Evolutionary conservation across 2,329 filamentous ascomycete genomes (phyloP), one percentile per base, ranked within the genome.

Genomic region (Zymoseptoria tritici): DNA sequence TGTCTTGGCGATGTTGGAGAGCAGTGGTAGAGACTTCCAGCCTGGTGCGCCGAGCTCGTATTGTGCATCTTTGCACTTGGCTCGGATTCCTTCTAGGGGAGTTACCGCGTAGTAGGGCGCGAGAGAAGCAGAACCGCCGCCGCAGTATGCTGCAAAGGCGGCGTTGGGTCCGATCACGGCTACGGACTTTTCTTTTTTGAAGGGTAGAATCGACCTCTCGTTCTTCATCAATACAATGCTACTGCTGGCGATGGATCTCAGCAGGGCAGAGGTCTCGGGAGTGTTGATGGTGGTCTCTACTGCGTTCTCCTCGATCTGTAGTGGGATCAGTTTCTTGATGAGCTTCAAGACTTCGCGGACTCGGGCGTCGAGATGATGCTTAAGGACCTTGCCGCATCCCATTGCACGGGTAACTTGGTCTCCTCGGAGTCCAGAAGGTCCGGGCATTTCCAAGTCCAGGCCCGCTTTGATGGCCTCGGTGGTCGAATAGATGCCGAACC

Each of bases 381-480:
- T 60, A 4, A 68, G 61, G 2, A 71, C 60, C 52, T 69, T 70
- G 22, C 70, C 66, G 56, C 67, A 67, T 24, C 60, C 58, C 52
- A 69, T 50, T 7, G 67, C 64, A 64, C 73, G 60, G 19, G 63
- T 63, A 5, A 72, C 56, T 69, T 73, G 60, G 64, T 66, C 21
- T 68, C 70, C 60, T 70, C 74, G 59, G 68, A 71, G 29, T 67
- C 36, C 58, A 1, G 88, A 88, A 70, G 96, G 92, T 50, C 90
- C 90, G 0, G 89, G 89, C 90, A 94, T 95, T 20, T 83, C 82
- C 86, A 95, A 90, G 73, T 95, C 91, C 29, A 94, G 77, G 29
- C 90, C 90, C 29, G 89, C 88, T 52, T 84, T 79, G 3, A 89
- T 85, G n/a, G 82, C 82, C 21, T 85, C 78, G 2, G 81, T 83